Percentiles rank a stretch among this genome's conserved stretches.
Conservation (phyloP, 345 rosid species). For the Carallia brachiata region DNA sequence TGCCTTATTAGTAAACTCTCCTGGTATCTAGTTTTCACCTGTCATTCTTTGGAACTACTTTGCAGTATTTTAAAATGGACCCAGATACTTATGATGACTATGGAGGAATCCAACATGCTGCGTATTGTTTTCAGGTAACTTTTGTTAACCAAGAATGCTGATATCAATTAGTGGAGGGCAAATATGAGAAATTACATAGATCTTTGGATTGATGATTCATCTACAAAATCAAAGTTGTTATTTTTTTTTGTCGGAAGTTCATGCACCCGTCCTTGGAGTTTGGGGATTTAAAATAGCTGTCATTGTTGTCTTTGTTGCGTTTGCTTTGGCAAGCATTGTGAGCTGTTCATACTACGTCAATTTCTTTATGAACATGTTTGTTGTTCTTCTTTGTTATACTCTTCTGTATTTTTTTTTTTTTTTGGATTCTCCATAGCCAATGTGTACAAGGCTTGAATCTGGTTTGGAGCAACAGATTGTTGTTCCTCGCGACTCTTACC, state of each 20-base stretch:
- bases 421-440: conserved; percentile 43
- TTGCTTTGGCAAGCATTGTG: conserved; percentile 82
- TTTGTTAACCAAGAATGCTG: not conserved
- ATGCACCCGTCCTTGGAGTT: conserved; percentile 76
- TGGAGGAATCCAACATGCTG: conserved; percentile 25
- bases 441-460: conserved; percentile 78
- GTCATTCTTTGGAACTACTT: conserved; percentile 8
- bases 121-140: conserved; percentile 23
- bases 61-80: conserved; percentile 28
- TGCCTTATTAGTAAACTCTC: not conserved
- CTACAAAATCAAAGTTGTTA: not conserved
- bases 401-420: not conserved
- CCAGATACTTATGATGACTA: conserved; percentile 20
- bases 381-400: not conserved
- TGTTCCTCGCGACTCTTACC: conserved; percentile 93
- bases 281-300: conserved; percentile 80
- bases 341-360: conserved; percentile 32
- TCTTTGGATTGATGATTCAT: not conserved
- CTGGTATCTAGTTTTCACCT: not conserved
- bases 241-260: conserved; percentile 59
- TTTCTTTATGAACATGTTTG: not conserved
- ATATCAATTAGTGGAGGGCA: not conserved
- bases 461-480: conserved; percentile 97
- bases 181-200: not conserved
- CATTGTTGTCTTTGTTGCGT: conserved; percentile 63